A percentile compares a stretch with the other conserved stretches of the same genome.
Evolutionary conservation across 768 basidiomycete species (phyloP).

Genomic region (Dentipellis fragilis): DNA sequence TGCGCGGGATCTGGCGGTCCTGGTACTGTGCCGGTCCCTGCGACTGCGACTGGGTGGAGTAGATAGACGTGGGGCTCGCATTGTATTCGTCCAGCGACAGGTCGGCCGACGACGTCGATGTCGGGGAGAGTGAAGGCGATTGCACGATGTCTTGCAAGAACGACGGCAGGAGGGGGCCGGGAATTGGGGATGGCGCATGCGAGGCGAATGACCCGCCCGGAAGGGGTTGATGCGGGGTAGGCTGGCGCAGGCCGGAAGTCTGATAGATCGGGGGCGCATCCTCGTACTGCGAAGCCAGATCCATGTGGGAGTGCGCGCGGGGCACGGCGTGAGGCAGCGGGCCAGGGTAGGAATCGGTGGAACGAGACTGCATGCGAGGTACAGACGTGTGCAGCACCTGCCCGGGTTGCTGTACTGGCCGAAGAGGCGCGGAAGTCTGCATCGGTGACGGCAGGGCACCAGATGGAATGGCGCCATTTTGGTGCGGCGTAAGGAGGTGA

Average conservation of each 20-base stretch:
- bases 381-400: background rate
- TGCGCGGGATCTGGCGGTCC: background rate
- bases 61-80: background rate
- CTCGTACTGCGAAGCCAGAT: slow-evolving; percentile 39
- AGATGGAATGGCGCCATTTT: slow-evolving; percentile 19
- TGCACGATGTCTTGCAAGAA: slow-evolving; percentile 70
- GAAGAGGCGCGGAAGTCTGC: background rate
- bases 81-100: slow-evolving; percentile 40
- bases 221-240: slow-evolving; percentile 28
- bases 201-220: slow-evolving; percentile 17
- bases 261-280: slow-evolving; percentile 55
- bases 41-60: background rate
- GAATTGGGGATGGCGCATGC: slow-evolving; percentile 15
- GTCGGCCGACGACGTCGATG: slow-evolving; percentile 56
- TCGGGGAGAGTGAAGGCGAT: slow-evolving; percentile 42
- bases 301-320: slow-evolving; percentile 12
- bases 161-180: slow-evolving; percentile 53
- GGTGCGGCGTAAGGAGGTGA: slow-evolving; percentile 48
- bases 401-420: background rate
- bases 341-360: background rate
- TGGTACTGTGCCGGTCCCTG: background rate
- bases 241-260: slow-evolving; percentile 38
- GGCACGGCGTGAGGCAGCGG: background rate
- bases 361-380: background rate
- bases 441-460: slow-evolving; percentile 10